Evolutionary conservation across 495 filamentous ascomycete species (phyloP), one percentile per base, ranked within the genome.

Genomic region (Xylaria scruposa): DNA sequence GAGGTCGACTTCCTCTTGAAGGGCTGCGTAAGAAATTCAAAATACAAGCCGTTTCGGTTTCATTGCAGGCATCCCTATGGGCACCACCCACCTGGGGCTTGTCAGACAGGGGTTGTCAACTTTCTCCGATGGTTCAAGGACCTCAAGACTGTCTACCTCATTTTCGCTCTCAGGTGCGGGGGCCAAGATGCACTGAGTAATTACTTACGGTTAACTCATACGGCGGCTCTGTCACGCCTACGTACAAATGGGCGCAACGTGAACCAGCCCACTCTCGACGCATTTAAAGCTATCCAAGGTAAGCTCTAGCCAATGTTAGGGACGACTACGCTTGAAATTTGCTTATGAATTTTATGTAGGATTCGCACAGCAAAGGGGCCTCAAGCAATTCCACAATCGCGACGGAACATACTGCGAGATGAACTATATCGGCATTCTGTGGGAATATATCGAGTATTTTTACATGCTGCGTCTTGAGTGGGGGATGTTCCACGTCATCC

Each of bases 331-430:
- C 31, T n/a, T 40, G 12, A 38, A 17, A 1, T 56, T 12, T 15
- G 36, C 49, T 68, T 24, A 68, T 31, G 1, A 26, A 36, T 15
- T 47, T 15, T 2, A 40, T 61, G 9, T 51, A 70, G 56, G 51
- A 3, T 15, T 33, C 21, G 56, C 38, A 47, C 17, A 24, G 38
- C 2, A n/a, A 24, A 46, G 21, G 13, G 42, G 26, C 31, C n/a
- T 61, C 3, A 12, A 24, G 17, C 40, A 49, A 12, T 70, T 70
- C 31, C 44, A 51, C 3, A n/a, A 70, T 51, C 54, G 54, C 17
- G 40, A 5, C 7, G 56, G 67, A 19, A 24, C 13, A 1, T 70
- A 61, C 29, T 68, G n/a, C n/a, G n/a, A n/a, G n/a, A n/a, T n/a
- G n/a, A n/a, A n/a, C n/a, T n/a, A n/a, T n/a, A n/a, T n/a, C n/a